These are phyloP conservation scores for Jackrogersella multiformis DNA, from an alignment of 495 filamentous ascomycete species.

Conservation along the genomic window DNA sequence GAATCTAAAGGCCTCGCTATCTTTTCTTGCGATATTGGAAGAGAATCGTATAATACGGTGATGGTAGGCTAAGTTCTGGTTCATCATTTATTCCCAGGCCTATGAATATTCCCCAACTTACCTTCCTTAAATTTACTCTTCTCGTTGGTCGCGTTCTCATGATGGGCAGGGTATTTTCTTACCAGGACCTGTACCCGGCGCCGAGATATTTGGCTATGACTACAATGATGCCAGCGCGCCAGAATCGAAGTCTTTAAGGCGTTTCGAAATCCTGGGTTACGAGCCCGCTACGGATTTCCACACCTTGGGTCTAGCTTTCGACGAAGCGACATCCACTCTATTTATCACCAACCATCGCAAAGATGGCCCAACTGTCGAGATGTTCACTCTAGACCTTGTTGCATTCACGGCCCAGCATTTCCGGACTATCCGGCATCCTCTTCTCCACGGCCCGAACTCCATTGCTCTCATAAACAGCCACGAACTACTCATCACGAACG, in stretches of 20 bases:
- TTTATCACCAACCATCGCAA: slow-evolving; percentile 45
- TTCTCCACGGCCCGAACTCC: slow-evolving; percentile 67
- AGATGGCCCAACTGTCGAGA: slow-evolving; percentile 54
- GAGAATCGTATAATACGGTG: slow-evolving; percentile 60
- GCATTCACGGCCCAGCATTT: slow-evolving; percentile 47
- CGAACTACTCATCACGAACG: slow-evolving; percentile 68
- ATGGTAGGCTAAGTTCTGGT: slow-evolving; percentile 49
- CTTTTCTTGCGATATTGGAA: slow-evolving; percentile 54
- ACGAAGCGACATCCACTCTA: slow-evolving; percentile 47
- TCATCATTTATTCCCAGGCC: neutral
- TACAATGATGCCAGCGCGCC: slow-evolving; percentile 42
- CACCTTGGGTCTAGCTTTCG: slow-evolving; percentile 57
- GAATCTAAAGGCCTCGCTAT: slow-evolving; percentile 50
- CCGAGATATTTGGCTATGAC: slow-evolving; percentile 50
- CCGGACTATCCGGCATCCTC: slow-evolving; percentile 60
- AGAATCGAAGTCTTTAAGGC: slow-evolving; percentile 39
- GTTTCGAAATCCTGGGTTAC: slow-evolving; percentile 48
- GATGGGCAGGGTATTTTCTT: slow-evolving; percentile 37
- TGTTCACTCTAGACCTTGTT: slow-evolving; percentile 62
- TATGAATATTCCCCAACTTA: neutral
- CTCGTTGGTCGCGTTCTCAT: neutral
- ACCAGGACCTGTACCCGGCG: slow-evolving; percentile 40
- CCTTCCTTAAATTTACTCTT: too few relatives aligned
- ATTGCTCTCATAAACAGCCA: slow-evolving; percentile 58
- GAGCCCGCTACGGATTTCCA: slow-evolving; percentile 50